Evolutionary conservation across 2,329 filamentous ascomycete species (phyloP).

Genomic region (Fusarium metavorans): DNA sequence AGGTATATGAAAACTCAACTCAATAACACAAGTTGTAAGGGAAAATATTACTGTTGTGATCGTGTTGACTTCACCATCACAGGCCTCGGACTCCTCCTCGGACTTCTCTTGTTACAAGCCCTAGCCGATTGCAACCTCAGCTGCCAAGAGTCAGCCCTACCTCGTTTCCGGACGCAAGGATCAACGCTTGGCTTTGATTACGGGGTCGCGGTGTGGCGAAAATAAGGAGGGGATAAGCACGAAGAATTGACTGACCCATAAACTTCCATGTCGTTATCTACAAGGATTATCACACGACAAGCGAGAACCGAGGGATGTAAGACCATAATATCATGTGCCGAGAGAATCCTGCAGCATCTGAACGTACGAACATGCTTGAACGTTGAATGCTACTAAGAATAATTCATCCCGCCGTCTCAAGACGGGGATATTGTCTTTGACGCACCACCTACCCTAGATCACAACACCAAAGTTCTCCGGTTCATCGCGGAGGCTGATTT

Average conservation of each 20-base stretch:
- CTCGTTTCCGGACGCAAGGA: neutral
- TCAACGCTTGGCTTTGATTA: neutral
- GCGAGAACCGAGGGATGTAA: neutral
- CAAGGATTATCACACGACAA: neutral
- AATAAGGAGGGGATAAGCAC: neutral
- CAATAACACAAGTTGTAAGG: neutral
- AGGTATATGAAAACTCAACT: no score
- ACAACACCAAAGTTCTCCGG: neutral
- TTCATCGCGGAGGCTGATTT: neutral
- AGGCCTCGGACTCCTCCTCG: neutral
- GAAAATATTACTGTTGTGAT: neutral
- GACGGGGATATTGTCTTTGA: neutral
- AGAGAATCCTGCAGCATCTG: neutral
- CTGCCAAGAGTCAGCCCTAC: neutral
- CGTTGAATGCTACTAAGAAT: neutral
- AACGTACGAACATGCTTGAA: neutral
- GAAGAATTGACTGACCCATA: neutral
- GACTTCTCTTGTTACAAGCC: neutral
- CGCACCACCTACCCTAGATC: neutral
- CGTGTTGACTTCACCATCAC: neutral
- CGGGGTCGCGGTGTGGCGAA: neutral
- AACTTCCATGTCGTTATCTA: neutral
- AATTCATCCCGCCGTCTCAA: no score
- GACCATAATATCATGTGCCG: neutral
- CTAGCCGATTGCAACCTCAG: neutral